Evolutionary conservation across 495 filamentous ascomycete species (phyloP).

Genomic region (Penicillium fimorum): DNA sequence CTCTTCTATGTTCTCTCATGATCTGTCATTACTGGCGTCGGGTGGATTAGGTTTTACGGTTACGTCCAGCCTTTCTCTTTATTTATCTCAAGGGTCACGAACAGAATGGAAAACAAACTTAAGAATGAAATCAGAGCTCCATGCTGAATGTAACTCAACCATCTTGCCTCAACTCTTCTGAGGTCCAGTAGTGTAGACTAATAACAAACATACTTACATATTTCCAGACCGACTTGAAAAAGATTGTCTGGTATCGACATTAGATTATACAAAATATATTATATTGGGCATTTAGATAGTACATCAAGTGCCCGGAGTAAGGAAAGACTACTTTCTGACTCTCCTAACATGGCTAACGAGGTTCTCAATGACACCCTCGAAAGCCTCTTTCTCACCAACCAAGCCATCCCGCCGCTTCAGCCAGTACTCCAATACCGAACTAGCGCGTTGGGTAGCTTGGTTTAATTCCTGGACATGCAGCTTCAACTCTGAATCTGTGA

Average conservation of each 20-base stretch:
- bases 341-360: slow-evolving; percentile 92
- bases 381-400: slow-evolving; percentile 86
- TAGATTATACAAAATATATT: slow-evolving; percentile 27
- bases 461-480: slow-evolving; percentile 71
- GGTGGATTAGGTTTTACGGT: not conserved
- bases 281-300: slow-evolving; percentile 14
- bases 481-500: slow-evolving; percentile 73
- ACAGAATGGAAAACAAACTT: not conserved
- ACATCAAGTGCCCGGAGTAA: slow-evolving; percentile 3
- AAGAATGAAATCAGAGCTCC: not conserved
- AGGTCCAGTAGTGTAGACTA: not conserved
- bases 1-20: not conserved
- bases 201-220: not conserved
- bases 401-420: slow-evolving; percentile 78
- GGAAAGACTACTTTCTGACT: slow-evolving; percentile 61
- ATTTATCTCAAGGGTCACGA: not conserved
- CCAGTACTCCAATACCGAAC: slow-evolving; percentile 85
- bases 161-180: not conserved
- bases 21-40: slow-evolving; percentile 4
- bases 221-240: slow-evolving; percentile 4
- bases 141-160: not conserved
- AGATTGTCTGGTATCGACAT: slow-evolving; percentile 17
- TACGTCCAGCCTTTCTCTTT: not conserved
- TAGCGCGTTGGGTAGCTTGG: slow-evolving; percentile 63
- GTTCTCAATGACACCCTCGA: slow-evolving; percentile 98